Evolutionary conservation across 2,329 filamentous ascomycete genomes (phyloP), one percentile per base, ranked within the genome.

Genomic region (Aspergillus fructus): DNA sequence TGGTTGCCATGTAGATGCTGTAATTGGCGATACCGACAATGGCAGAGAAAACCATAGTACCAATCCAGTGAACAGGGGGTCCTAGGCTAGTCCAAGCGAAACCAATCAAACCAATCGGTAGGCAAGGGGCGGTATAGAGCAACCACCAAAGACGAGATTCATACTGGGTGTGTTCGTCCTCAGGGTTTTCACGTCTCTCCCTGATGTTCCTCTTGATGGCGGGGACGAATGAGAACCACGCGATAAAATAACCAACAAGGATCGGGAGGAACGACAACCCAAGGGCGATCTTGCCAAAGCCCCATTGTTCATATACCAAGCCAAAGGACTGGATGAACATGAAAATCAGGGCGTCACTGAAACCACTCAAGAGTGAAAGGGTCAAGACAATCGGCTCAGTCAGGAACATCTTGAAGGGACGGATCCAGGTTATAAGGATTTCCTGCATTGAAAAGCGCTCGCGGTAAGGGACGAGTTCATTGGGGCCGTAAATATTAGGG

Each of bases 401-500:
- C 27, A 85, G 62, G 67, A 88, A 85, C 81, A 88, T 86, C 62
- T 79, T 77, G 71, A 87, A 88, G 0, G 86, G 85, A 2, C 85
- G 81, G 39, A 79, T 69, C 83, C 84, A 85, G 56, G 86, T 81
- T 7, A 75, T 70, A 37, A 84, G 59, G 19, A 89, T 76, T 62
- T 89, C 85, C 56, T 76, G 79, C 60, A 76, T 75, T 2, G 82
- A 82, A 70, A 89, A 85, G 37, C 85, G 81, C 58, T 85, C 78
- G 13, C 74, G 72, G 74, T 84, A 85, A 2, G 84, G 79, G 11
- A 84, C 77, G 11, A 90, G 80, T 73, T 93, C 89, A 58, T 89
- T 86, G 1, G 89, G 89, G 0, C 90, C 90, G 65, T 85, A 90
- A 62, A 91, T 71, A 62, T 89, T 85, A 49, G 81, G 78, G 33